Percentiles rank a stretch among this genome's conserved stretches.
These are phyloP conservation scores for Penicillium paradoxum DNA, from an alignment of 495 filamentous ascomycete species.

Conservation along the genomic window DNA sequence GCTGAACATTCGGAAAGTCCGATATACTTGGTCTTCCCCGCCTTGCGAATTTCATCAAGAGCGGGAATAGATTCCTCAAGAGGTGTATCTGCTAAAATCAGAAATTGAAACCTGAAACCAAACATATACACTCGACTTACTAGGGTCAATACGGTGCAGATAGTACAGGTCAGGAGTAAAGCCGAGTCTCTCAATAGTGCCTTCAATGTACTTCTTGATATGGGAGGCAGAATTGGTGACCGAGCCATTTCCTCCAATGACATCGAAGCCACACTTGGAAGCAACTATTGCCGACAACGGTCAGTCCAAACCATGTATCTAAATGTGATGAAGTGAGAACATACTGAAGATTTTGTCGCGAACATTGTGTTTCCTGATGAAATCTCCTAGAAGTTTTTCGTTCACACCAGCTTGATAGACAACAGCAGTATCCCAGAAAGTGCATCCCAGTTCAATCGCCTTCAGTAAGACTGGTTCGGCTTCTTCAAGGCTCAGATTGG, in stretches of 20 bases:
- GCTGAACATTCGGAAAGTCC: constrained; percentile 45
- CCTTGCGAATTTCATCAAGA: constrained; percentile 41
- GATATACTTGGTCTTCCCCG: constrained; percentile 47
- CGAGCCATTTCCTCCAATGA: constrained; percentile 20
- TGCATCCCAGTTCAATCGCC: constrained; percentile 48
- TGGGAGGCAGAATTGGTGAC: constrained; percentile 47
- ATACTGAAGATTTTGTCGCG: constrained; percentile 44
- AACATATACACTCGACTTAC: constrained; percentile 15
- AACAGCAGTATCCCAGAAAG: constrained; percentile 52
- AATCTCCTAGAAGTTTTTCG: constrained; percentile 49
- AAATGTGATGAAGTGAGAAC: not conserved
- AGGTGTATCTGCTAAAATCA: constrained; percentile 34
- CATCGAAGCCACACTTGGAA: constrained; percentile 44
- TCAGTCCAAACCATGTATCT: not conserved
- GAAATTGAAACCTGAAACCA: not conserved
- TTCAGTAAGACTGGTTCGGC: constrained; percentile 48
- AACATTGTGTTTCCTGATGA: constrained; percentile 49
- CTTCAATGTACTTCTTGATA: constrained; percentile 49
- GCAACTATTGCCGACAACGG: constrained; percentile 28
- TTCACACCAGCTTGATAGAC: constrained; percentile 46
- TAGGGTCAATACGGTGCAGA: constrained; percentile 39
- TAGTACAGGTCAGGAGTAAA: constrained; percentile 46
- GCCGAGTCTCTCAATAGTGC: constrained; percentile 46
- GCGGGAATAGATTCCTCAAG: constrained; percentile 44
- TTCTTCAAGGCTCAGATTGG: constrained; percentile 37